A percentile compares a stretch with the other conserved stretches of the same genome.
These are phyloP conservation scores for Dryas alaskensis DNA, from an alignment of 306 rosid species.

Conservation along the genomic window DNA sequence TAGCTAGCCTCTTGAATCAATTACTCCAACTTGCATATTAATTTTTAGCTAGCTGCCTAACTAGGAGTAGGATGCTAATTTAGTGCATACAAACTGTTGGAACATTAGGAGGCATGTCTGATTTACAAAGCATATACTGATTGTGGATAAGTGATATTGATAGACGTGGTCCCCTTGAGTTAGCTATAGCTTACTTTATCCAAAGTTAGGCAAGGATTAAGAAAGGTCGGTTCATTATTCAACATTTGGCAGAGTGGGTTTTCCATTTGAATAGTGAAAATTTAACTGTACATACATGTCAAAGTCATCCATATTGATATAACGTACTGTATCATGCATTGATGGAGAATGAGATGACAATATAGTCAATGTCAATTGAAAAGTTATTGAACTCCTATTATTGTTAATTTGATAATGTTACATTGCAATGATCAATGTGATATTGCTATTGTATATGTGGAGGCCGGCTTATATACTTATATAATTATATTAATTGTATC, in stretches of 20 bases:
- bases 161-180: neutral
- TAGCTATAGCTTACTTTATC: conserved; percentile 22
- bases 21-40: too few species aligned
- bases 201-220: conserved; percentile 41
- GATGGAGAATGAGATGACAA: too few species aligned
- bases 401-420: too few species aligned
- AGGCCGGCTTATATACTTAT: too few species aligned
- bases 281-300: neutral
- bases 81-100: neutral
- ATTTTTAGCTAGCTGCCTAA: too few species aligned
- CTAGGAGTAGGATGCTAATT: too few species aligned
- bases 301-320: neutral
- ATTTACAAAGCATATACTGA: neutral
- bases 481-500: too few species aligned
- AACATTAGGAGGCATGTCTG: neutral
- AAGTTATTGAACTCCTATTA: too few species aligned
- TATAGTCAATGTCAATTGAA: too few species aligned
- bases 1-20: too few species aligned
- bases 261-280: neutral
- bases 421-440: too few species aligned
- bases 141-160: neutral
- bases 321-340: neutral
- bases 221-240: conserved; percentile 29
- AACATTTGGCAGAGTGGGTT: conserved; percentile 8
- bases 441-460: too few species aligned